Evolutionary conservation across 1,284 basidiomycete genomes (phyloP).

Genomic region (Wallemia hederae): DNA sequence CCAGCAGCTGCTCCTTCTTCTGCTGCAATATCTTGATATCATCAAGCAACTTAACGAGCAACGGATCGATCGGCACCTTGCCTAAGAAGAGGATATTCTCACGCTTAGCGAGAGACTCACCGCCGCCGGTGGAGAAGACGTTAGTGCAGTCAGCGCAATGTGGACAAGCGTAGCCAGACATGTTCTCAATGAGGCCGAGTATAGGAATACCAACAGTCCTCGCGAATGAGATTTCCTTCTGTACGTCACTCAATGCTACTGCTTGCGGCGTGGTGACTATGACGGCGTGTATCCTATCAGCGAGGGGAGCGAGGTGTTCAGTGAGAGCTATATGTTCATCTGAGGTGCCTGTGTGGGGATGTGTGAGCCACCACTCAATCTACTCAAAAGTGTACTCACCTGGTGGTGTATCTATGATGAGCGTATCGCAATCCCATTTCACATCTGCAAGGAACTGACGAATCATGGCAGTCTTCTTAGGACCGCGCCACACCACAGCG

Average conservation of each 20-base stretch:
- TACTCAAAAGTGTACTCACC: conserved; percentile 27
- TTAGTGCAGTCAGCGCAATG: conserved; percentile 80
- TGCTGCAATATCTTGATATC: conserved; percentile 18
- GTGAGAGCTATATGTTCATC: conserved; percentile 91
- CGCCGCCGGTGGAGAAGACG: conserved; percentile 82
- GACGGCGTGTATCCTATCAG: conserved; percentile 45
- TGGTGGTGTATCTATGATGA: conserved; percentile 90
- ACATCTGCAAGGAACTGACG: conserved; percentile 89
- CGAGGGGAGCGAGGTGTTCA: conserved; percentile 68
- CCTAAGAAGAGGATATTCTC: conserved; percentile 58
- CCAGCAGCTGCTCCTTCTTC: conserved; percentile 2
- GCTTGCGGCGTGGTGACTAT: conserved; percentile 95
- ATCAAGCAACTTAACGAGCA: conserved; percentile 63
- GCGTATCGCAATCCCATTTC: conserved; percentile 81
- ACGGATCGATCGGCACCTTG: conserved; percentile 72
- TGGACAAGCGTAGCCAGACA: conserved; percentile 94
- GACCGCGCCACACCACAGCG: conserved; percentile 89
- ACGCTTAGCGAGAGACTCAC: conserved; percentile 48
- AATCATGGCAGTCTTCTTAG: conserved; percentile 99
- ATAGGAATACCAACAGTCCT: conserved; percentile 58
- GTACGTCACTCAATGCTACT: conserved; percentile 73
- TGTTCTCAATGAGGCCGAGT: conserved; percentile 89
- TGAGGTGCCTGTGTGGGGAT: conserved; percentile 42
- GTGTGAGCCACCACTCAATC: neutral
- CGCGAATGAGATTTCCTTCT: conserved; percentile 88